Evolutionary conservation across 1,284 basidiomycete genomes (phyloP), one percentile per base, ranked within the genome.

Genomic region (Erythrobasidium hasegawianum): DNA sequence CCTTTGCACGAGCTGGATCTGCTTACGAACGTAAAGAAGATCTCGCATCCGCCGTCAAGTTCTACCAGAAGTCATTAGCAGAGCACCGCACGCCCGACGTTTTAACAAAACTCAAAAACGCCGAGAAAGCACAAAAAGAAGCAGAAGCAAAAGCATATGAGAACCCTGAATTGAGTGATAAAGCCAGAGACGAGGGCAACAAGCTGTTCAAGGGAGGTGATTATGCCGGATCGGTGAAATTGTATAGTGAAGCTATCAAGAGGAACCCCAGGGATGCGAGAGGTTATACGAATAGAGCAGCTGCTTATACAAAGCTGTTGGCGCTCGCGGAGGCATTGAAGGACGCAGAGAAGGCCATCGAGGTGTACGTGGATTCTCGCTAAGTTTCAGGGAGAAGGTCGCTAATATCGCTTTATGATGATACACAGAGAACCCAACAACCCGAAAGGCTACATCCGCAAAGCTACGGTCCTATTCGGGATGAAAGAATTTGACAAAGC

Each of bases 21-120:
- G 85, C 94, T 0, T 92, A 94, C 80, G 80, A 84, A 64, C 90
- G 89, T 80, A 89, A 90, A 77, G 84, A 81, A 61, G 90, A 99
- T 77, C 79, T 88, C 24, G 76, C 78, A 7, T 83, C 84, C 53
- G 94, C 94, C 14, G 87, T 94, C 83, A 92, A 90, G 78, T 92
- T 84, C 81, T 94, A 57, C 62, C 57, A 69, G 38, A 78, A 77
- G 69, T 93, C 90, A 8, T 83, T 99, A 57, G 89, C 93, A 2
- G 96, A 99, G 79, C 96, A 98, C 79, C 90, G 96, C 68, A 97
- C 95, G 5, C 88, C 96, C 14, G 89, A 95, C 73, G 83, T 95
- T 69, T 85, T 98, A 67, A 85, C 85, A 79, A 98, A 96, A 81
- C 84, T 99, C 49, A 88, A 89, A 61, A 88, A 87, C 4, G 75